phyloP scores from a whole-genome alignment of 805 yeast species.

The Schwanniomyces occidentalis region DNA sequence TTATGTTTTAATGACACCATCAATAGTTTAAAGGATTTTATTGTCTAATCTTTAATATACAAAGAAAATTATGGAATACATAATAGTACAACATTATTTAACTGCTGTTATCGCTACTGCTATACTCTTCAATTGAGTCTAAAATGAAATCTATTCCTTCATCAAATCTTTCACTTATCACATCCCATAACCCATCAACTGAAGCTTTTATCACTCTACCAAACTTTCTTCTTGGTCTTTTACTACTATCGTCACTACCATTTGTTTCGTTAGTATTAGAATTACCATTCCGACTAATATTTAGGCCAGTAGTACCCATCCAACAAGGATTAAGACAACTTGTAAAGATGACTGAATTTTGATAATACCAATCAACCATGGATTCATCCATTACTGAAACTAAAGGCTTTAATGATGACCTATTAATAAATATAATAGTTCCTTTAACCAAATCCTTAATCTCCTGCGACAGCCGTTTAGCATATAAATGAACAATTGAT shows the following conservation, averaged over 20 bases:
- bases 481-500: constrained; percentile 82
- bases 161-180: constrained; percentile 77
- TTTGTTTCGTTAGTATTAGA: constrained; percentile 12
- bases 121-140: constrained; percentile 68
- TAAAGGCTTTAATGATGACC: constrained; percentile 69
- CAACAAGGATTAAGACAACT: constrained; percentile 76
- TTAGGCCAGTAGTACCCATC: constrained; percentile 49
- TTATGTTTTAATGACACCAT: not conserved
- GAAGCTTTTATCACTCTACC: constrained; percentile 84
- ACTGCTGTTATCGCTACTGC: constrained; percentile 17
- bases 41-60: not conserved
- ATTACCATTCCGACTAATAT: constrained; percentile 18
- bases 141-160: constrained; percentile 83
- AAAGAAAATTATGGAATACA: constrained; percentile 4
- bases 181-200: constrained; percentile 70
- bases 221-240: constrained; percentile 84
- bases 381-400: constrained; percentile 89
- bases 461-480: constrained; percentile 65
- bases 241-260: constrained; percentile 36
- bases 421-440: constrained; percentile 66
- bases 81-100: constrained; percentile 4
- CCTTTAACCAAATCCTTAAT: constrained; percentile 65
- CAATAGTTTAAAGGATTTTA: no score
- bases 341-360: constrained; percentile 81
- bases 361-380: constrained; percentile 88